Percentiles rank a stretch among this genome's conserved stretches.
phyloP scores from a whole-genome alignment of 257 asterid genomes.

The Osmanthus fragrans region DNA sequence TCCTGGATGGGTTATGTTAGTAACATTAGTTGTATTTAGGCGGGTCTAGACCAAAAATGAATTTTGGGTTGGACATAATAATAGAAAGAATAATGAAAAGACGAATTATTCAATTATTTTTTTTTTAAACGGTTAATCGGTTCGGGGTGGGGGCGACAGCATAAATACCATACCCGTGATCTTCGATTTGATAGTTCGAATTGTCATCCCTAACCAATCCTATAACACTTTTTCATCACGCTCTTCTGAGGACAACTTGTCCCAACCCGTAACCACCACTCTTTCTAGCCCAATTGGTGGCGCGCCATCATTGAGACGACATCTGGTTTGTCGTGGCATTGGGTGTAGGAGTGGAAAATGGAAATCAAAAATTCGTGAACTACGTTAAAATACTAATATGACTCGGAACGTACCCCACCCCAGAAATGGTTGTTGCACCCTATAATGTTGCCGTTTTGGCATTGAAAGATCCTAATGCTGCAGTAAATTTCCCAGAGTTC shows the following conservation, averaged over 20 bases:
- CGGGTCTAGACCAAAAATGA: too few relatives aligned
- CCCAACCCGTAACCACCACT: background rate
- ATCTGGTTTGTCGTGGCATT: background rate
- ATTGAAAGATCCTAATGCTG: constrained; percentile 40
- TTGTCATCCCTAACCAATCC: too few relatives aligned
- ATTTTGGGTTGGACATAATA: too few relatives aligned
- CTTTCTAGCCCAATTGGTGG: constrained; percentile 9
- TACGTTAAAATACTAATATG: constrained; percentile 29
- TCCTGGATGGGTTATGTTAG: too few relatives aligned
- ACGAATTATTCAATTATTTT: too few relatives aligned
- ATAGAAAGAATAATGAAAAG: too few relatives aligned
- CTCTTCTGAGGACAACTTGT: background rate
- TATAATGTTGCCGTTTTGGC: constrained; percentile 61
- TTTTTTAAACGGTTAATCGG: too few relatives aligned
- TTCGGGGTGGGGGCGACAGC: too few relatives aligned
- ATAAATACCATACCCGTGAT: too few relatives aligned
- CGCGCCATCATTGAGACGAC: constrained; percentile 22
- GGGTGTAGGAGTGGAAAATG: constrained; percentile 55
- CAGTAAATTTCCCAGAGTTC: constrained; percentile 35
- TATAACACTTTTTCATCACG: too few relatives aligned
- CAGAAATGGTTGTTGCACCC: constrained; percentile 69
- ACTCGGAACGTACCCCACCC: constrained; percentile 12
- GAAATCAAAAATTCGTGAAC: constrained; percentile 65
- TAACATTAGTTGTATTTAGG: too few relatives aligned
- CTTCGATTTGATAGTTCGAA: too few relatives aligned